Evolutionary conservation across 352 stramenopile species (phyloP).

Genomic region (Phytophthora vignae): DNA sequence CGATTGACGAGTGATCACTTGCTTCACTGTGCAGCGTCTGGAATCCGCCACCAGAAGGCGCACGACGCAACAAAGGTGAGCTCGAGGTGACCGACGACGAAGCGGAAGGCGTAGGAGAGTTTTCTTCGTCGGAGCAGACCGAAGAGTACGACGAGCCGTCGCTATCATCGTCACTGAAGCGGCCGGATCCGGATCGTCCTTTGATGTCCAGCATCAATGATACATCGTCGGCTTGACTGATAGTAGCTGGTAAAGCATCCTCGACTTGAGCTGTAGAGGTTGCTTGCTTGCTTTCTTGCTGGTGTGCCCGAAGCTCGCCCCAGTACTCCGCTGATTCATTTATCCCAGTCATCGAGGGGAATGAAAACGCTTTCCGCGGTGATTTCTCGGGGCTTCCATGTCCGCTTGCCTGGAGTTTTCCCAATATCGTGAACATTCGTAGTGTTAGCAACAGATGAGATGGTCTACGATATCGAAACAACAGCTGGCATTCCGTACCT

Average conservation of each 20-base stretch:
- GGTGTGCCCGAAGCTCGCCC: conserved; percentile 13
- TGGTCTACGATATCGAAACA: not conserved
- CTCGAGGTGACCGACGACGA: conserved; percentile 31
- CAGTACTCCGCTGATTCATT: conserved; percentile 13
- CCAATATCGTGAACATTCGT: conserved; percentile 1
- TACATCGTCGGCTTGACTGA: conserved; percentile 14
- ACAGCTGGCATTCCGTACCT: conserved; percentile 15
- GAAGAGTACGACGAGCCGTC: conserved; percentile 34
- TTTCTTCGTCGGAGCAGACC: conserved; percentile 26
- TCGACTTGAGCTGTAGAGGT: not conserved
- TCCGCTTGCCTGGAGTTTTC: conserved; percentile 12
- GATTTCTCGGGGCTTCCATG: conserved; percentile 19
- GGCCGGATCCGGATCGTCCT: not conserved
- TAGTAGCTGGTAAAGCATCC: not conserved
- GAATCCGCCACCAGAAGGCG: conserved; percentile 17
- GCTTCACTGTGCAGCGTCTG: conserved; percentile 19
- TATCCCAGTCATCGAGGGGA: conserved; percentile 27
- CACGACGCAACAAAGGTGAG: conserved; percentile 29
- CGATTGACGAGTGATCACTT: conserved; percentile 18
- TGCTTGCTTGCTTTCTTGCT: conserved; percentile 11
- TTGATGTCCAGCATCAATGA: conserved; percentile 31
- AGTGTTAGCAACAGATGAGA: conserved; percentile 11
- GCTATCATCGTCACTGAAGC: conserved; percentile 40
- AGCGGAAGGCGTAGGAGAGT: conserved; percentile 21
- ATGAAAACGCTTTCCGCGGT: conserved; percentile 36